Percentiles rank a stretch among this genome's conserved stretches.
Conservation (phyloP, 2,329 filamentous ascomycete genomes). For the Leptographium wingfieldii region DNA sequence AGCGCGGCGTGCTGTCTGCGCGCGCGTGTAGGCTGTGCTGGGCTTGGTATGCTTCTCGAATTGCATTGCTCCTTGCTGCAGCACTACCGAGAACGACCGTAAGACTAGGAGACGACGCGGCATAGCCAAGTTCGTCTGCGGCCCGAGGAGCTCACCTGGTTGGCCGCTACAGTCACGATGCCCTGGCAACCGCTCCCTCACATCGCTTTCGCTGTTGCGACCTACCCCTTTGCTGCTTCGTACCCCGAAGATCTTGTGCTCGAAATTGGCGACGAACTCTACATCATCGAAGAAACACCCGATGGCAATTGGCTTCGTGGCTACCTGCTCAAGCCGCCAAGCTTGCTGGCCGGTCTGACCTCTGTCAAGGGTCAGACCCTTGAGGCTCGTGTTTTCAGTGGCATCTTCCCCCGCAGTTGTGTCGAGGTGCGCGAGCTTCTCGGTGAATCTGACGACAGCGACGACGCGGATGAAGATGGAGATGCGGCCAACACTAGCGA, state of each 20-base stretch:
- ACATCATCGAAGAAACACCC: constrained; percentile 94
- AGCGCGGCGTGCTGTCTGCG: neutral
- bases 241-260: constrained; percentile 85
- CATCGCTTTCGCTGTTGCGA: constrained; percentile 96
- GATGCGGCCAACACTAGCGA: constrained; percentile 19
- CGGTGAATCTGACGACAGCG: constrained; percentile 52
- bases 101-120: neutral
- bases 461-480: constrained; percentile 29
- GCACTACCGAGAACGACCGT: neutral
- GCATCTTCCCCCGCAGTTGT: constrained; percentile 89
- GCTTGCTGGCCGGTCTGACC: constrained; percentile 80
- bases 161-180: constrained; percentile 43
- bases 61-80: neutral
- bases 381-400: constrained; percentile 94
- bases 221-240: constrained; percentile 80
- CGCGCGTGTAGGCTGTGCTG: neutral
- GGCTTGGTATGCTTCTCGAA: neutral
- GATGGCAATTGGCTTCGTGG: constrained; percentile 89
- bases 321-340: constrained; percentile 89
- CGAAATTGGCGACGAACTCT: constrained; percentile 95
- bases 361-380: constrained; percentile 85
- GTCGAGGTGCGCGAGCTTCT: constrained; percentile 91
- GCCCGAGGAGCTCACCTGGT: neutral
- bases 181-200: constrained; percentile 94
- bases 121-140: neutral